Percentiles rank a stretch among this genome's conserved stretches.
Conservation (phyloP, 1,284 basidiomycete species). For the Pterulicium gracile region DNA sequence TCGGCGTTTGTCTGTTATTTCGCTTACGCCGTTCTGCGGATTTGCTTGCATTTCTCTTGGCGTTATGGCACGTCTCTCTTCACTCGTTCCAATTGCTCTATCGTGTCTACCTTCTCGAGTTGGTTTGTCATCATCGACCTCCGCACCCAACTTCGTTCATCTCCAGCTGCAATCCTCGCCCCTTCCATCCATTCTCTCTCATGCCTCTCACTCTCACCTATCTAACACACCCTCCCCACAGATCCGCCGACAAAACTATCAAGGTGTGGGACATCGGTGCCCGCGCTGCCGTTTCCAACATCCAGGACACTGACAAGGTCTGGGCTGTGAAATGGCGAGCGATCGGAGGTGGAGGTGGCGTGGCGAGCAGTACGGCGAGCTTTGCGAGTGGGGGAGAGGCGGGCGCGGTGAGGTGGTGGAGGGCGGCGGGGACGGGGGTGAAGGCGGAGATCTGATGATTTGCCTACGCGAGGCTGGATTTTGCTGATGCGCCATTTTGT, state of each 20-base stretch:
- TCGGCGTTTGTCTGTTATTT: no score
- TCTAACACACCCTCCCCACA: constrained; percentile 17
- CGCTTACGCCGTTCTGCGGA: no score
- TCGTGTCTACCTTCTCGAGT: not conserved
- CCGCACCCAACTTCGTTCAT: no score
- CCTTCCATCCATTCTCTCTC: no score
- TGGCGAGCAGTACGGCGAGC: constrained; percentile 30
- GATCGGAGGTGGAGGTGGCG: constrained; percentile 31
- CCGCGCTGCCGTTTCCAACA: constrained; percentile 66
- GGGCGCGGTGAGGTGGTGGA: constrained; percentile 67
- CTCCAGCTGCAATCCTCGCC: no score
- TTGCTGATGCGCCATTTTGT: no score
- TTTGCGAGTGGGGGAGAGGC: constrained; percentile 81
- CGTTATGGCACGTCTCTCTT: not conserved
- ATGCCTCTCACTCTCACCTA: not conserved
- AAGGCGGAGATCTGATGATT: no score
- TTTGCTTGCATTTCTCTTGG: constrained; percentile 4
- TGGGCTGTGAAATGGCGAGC: constrained; percentile 84
- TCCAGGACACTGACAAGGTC: constrained; percentile 70
- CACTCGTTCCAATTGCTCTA: not conserved
- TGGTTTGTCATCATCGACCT: no score
- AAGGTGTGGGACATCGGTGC: constrained; percentile 84
- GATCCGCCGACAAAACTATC: constrained; percentile 76
- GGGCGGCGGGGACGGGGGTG: constrained; percentile 41
- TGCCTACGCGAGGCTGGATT: no score